Evolutionary conservation across 805 yeast genomes (phyloP), one percentile per base, ranked within the genome.

Genomic region (Hanseniaspora mollemarum): DNA sequence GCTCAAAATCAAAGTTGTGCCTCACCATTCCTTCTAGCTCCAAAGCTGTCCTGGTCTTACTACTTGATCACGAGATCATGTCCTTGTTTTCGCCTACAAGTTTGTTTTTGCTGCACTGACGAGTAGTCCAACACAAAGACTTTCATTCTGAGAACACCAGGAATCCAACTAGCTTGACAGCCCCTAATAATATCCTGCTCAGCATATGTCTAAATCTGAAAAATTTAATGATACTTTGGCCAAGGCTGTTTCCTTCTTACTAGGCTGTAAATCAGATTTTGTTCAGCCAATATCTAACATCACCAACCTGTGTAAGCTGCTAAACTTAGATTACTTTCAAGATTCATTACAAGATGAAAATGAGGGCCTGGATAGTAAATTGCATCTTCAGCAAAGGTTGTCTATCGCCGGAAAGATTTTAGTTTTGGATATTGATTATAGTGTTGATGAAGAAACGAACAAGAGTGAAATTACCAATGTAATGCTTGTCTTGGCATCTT

Each of bases 351-450:
- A 48, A 18, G 51, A 48, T 10, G 41, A 35, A 12, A 28, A 18
- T 29, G 49, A 44, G 12, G 18, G 24, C 22, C 3, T 9, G 18
- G 28, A 18, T 16, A 18, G 15, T 22, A n/a, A 26, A 37, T 9
- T 15, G 1, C 16, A 19, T 6, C 10, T 13, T 22, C 37, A 42
- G n/a, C 46, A 64, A 15, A 57, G 69, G 44, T 50, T 65, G 7
- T 65, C 69, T 0, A 62, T 67, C 2, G 69, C 69, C 1, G 65
- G 68, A 1, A 64, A 65, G 35, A 65, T 65, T 40, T 60, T 65
- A 16, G 69, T 65, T 26, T 61, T 65, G 29, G 69, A 65, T 54
- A 64, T 65, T 22, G 69, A 65, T 49, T 65, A 62, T 49, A 36
- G 3, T 5, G 22, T 43, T 1, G 16, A 36, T 5, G 21, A 22